Base-by-base conservation (phyloP, 2,329 filamentous ascomycete species). In the Nemania diffusa region DNA sequence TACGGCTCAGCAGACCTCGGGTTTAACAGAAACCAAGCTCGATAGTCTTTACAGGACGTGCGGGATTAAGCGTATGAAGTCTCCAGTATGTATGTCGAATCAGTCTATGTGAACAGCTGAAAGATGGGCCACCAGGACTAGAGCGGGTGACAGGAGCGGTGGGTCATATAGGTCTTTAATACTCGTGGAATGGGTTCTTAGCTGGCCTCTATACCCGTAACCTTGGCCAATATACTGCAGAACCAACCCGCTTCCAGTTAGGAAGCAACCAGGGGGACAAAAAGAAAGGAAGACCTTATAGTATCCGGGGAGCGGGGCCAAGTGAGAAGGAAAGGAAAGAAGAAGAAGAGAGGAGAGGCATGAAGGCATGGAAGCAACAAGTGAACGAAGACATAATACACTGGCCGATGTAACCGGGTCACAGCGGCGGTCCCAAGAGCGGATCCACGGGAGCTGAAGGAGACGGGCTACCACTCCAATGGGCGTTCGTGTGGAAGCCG, bases 151-250 rank as follows among this genome's bases (percentile, higher is more conserved):
- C 63, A 66, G 62, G 51, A 61, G 71, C 62, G 70, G 71, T 71
- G 74, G 73, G 68, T 73, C 73, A 57, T 62, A 56, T 60, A 74
- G 65, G 71, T 66, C 46, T 74, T 76, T 74, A 75, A 76, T 76
- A 75, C 69, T 73, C 51, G 61, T 62, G 50, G 22, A 60, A 66
- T 56, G 40, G 61, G 27, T 50, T 59, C 57, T 67, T 52, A 61
- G 60, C 57, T 56, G 68, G 40, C 48, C 64, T 65, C 48, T 34
- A 69, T 27, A 57, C 40, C 63, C 20, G 60, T 60, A 34, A 56
- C 67, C 63, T 62, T 37, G 50, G n/a, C 56, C 52, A 64, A 56
- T 61, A 64, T 56, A 58, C 56, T 56, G 22, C 57, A 55, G 56
- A 62, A 44, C 57, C 65, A 65, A 58, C 26, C 65, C 56, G 15